Evolutionary conservation across 2,329 filamentous ascomycete species (phyloP).

Genomic region (Ophioceras dolichostomum): DNA sequence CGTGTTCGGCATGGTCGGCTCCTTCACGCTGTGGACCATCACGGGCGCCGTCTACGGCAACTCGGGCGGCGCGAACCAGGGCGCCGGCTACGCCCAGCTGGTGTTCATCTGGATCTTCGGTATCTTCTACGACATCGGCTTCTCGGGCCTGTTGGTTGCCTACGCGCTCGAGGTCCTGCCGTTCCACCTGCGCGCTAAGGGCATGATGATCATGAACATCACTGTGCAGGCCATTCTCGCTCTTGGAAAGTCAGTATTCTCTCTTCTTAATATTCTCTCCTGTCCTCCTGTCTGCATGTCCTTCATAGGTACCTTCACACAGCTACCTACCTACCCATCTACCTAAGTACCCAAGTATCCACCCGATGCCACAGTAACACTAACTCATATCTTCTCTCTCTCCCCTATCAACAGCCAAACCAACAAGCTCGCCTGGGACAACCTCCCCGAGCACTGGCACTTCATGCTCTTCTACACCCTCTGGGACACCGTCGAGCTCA

Average conservation of each 20-base stretch:
- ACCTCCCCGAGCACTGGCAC: slow-evolving; percentile 48
- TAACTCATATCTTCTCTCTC: neutral
- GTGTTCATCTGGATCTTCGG: slow-evolving; percentile 48
- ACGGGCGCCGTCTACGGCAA: slow-evolving; percentile 37
- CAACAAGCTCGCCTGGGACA: slow-evolving; percentile 51
- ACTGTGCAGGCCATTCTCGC: slow-evolving; percentile 9
- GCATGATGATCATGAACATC: slow-evolving; percentile 14
- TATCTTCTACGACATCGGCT: slow-evolving; percentile 47
- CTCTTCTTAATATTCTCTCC: slow-evolving; percentile 6
- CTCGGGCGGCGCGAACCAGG: slow-evolving; percentile 26
- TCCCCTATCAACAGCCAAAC: slow-evolving; percentile 31
- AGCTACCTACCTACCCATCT: too few species aligned
- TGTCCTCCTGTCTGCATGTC: slow-evolving; percentile 10
- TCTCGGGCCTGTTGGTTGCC: slow-evolving; percentile 42
- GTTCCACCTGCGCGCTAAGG: slow-evolving; percentile 44
- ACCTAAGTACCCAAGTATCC: neutral
- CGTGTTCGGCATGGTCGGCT: slow-evolving; percentile 31
- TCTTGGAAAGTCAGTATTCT: slow-evolving; percentile 4
- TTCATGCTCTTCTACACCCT: slow-evolving; percentile 55
- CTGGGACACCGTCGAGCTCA: slow-evolving; percentile 47
- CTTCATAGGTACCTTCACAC: too few species aligned
- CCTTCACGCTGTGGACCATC: slow-evolving; percentile 37
- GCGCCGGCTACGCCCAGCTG: slow-evolving; percentile 40
- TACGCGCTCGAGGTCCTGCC: slow-evolving; percentile 48
- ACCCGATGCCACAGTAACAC: neutral